Evolutionary conservation across 768 basidiomycete species (phyloP).

Genomic region (Termitomyces sp.): DNA sequence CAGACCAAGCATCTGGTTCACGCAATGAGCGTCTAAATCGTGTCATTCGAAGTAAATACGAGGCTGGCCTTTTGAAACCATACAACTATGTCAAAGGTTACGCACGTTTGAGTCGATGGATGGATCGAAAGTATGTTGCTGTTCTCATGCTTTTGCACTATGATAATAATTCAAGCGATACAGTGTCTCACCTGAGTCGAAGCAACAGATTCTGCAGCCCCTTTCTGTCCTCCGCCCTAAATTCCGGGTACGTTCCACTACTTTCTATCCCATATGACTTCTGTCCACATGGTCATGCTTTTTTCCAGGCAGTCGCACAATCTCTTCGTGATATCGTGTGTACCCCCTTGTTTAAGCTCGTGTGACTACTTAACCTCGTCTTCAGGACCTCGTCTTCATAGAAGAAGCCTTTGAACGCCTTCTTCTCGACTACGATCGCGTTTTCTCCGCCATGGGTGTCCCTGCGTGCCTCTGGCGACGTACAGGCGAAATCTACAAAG

Average conservation of each 20-base stretch:
- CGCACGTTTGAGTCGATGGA: conserved; percentile 86
- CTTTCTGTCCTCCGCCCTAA: conserved; percentile 81
- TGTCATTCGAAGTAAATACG: conserved; percentile 95
- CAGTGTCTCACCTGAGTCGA: conserved; percentile 86
- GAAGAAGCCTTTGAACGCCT: conserved; percentile 97
- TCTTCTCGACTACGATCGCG: conserved; percentile 91
- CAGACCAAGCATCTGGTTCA: conserved; percentile 89
- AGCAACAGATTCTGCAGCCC: conserved; percentile 88
- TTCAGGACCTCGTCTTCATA: conserved; percentile 89
- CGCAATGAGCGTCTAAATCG: conserved; percentile 84
- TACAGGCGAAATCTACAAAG: conserved; percentile 98
- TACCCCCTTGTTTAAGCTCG: conserved; percentile 7
- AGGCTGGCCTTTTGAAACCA: conserved; percentile 90
- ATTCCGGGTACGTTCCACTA: conserved; percentile 53
- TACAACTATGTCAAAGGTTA: conserved; percentile 98
- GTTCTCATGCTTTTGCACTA: neutral
- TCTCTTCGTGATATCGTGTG: conserved; percentile 76
- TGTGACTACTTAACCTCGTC: neutral
- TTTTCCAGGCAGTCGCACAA: conserved; percentile 65
- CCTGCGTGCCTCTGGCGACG: conserved; percentile 95
- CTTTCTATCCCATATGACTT: neutral
- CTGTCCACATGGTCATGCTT: neutral
- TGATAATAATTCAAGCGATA: neutral
- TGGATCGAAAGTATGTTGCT: conserved; percentile 75
- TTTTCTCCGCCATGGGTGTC: conserved; percentile 93